Conservation (phyloP, 257 asterid species). For the Plantago ovata region DNA sequence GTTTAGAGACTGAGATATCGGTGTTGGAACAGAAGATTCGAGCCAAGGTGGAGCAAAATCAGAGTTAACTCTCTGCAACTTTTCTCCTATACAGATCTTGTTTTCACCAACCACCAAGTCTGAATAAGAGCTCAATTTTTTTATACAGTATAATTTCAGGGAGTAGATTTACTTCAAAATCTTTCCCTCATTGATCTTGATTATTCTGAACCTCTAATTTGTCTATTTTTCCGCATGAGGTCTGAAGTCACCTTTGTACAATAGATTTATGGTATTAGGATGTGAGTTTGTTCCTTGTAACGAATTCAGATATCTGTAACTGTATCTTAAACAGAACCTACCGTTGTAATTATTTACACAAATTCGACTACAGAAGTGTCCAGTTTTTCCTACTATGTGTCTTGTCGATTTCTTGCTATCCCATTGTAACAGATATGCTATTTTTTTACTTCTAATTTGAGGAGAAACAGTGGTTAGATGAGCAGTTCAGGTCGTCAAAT, state of each 20-base stretch:
- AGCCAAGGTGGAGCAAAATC: conserved; percentile 80
- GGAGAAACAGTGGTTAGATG: too few relatives aligned
- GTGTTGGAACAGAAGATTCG: conserved; percentile 85
- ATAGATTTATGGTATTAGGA: conserved; percentile 16
- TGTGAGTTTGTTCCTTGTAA: conserved; percentile 26
- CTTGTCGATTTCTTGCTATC: not conserved
- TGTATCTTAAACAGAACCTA: conserved; percentile 16
- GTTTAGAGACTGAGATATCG: conserved; percentile 77
- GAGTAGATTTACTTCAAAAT: conserved; percentile 25
- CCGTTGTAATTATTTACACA: conserved; percentile 24
- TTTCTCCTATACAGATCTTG: not conserved
- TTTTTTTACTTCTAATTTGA: too few relatives aligned
- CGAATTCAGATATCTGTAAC: conserved; percentile 21
- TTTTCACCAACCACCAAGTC: conserved; percentile 21
- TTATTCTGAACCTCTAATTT: conserved; percentile 17
- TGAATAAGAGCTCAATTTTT: conserved; percentile 46
- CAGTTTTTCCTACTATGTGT: not conserved
- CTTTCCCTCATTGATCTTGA: conserved; percentile 26
- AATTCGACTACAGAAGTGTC: not conserved
- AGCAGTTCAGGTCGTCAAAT: too few relatives aligned
- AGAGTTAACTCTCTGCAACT: conserved; percentile 33
- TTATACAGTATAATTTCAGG: conserved; percentile 25
- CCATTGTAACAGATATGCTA: not conserved
- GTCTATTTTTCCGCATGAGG: conserved; percentile 6
- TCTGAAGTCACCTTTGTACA: conserved; percentile 19